phyloP scores from a whole-genome alignment of 2,329 filamentous ascomycete species.

The Monosporascus cannonballus region DNA sequence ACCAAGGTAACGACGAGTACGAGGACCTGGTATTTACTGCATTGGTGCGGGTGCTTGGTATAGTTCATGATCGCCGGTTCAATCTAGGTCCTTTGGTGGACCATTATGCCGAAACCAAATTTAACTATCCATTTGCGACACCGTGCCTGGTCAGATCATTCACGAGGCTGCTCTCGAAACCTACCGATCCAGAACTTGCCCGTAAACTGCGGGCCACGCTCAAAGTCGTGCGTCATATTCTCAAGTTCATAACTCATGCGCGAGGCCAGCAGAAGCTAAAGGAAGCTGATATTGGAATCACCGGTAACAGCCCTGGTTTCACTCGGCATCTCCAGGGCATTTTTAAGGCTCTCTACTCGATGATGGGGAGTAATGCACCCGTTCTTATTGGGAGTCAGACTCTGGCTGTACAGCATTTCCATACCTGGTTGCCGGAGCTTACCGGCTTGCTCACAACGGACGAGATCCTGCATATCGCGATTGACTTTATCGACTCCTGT shows the following conservation, averaged over 20 bases:
- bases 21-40: slow-evolving; percentile 91
- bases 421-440: slow-evolving; percentile 94
- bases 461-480: slow-evolving; percentile 85
- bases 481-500: slow-evolving; percentile 92
- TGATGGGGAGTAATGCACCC: slow-evolving; percentile 84
- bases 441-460: slow-evolving; percentile 67
- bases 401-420: slow-evolving; percentile 90
- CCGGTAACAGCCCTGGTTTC: slow-evolving; percentile 65
- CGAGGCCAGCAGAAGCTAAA: slow-evolving; percentile 82
- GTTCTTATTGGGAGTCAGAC: slow-evolving; percentile 92
- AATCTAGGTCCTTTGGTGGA: slow-evolving; percentile 88
- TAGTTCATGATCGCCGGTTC: slow-evolving; percentile 90
- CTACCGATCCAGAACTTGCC: slow-evolving; percentile 75
- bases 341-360: slow-evolving; percentile 80
- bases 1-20: slow-evolving; percentile 85
- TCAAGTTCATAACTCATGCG: slow-evolving; percentile 92
- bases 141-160: slow-evolving; percentile 84
- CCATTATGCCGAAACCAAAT: slow-evolving; percentile 79
- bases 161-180: slow-evolving; percentile 73
- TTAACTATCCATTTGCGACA: slow-evolving; percentile 90
- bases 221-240: slow-evolving; percentile 87
- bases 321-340: slow-evolving; percentile 77
- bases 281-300: slow-evolving; percentile 81
- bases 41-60: slow-evolving; percentile 81
- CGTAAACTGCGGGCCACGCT: slow-evolving; percentile 84